Evolutionary conservation across 352 stramenopile genomes (phyloP).

Genomic region (Phytophthora crassamura): DNA sequence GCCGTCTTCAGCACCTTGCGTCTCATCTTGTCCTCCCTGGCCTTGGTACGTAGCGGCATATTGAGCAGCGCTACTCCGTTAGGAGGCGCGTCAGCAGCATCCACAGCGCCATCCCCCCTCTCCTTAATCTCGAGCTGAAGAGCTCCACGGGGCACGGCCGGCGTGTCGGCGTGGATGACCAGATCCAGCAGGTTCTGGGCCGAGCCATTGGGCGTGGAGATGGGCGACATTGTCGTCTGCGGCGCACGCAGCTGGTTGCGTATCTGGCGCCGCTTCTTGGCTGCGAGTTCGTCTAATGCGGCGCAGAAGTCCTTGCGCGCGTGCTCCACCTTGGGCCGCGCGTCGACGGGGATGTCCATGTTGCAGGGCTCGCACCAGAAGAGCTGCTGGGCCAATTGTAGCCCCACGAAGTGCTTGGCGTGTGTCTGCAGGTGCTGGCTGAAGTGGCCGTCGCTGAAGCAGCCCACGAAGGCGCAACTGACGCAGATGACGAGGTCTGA

Average conservation of each 20-base stretch:
- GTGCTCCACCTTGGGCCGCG: constrained; percentile 48
- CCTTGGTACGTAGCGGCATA: constrained; percentile 44
- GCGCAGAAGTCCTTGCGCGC: constrained; percentile 45
- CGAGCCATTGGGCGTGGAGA: constrained; percentile 33
- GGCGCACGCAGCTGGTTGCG: constrained; percentile 22
- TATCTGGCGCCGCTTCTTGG: constrained; percentile 54
- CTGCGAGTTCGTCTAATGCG: constrained; percentile 55
- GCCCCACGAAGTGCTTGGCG: constrained; percentile 68
- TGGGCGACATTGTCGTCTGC: constrained; percentile 25
- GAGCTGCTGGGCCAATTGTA: constrained; percentile 52
- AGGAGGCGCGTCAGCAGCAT: not conserved
- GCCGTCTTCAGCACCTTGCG: constrained; percentile 32
- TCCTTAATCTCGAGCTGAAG: constrained; percentile 17
- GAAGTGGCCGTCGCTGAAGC: constrained; percentile 60
- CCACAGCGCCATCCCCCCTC: not conserved
- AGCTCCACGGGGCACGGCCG: constrained; percentile 8
- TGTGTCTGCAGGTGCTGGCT: constrained; percentile 54
- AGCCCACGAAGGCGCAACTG: constrained; percentile 68
- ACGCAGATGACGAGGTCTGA: constrained; percentile 63
- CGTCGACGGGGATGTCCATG: constrained; percentile 46
- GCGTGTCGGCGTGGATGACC: constrained; percentile 19
- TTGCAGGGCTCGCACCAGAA: constrained; percentile 69
- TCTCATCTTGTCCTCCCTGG: constrained; percentile 35
- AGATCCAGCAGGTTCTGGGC: constrained; percentile 15
- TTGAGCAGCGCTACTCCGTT: constrained; percentile 33